These are phyloP conservation scores for Protomyces pachydermus DNA, from an alignment of 1,139 yeast genomes.

Conservation along the genomic window DNA sequence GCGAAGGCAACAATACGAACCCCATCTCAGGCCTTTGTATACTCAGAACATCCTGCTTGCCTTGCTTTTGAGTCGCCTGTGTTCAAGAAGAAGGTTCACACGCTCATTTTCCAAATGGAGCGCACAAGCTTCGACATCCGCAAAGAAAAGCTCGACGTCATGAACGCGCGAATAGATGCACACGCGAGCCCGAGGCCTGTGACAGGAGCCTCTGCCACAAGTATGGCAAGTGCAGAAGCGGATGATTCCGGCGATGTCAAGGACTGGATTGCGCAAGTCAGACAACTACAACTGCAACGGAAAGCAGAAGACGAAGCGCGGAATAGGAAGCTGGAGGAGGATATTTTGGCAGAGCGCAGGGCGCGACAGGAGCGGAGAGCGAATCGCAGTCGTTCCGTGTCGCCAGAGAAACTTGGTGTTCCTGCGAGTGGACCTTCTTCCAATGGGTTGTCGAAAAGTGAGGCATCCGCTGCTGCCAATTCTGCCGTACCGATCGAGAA, in stretches of 20 bases:
- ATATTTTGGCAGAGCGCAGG: conserved; percentile 13
- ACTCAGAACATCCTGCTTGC: too few relatives aligned
- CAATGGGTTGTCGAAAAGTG: background rate
- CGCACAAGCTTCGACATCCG: conserved; percentile 16
- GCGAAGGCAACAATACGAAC: too few relatives aligned
- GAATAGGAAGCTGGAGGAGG: conserved; percentile 15
- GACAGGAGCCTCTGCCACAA: background rate
- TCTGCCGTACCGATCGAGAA: background rate
- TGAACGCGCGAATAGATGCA: background rate
- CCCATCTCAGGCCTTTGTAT: too few relatives aligned
- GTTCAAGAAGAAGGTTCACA: too few relatives aligned
- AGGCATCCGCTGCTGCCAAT: background rate
- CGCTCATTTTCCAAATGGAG: background rate
- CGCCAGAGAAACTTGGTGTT: conserved; percentile 4
- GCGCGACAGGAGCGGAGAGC: conserved; percentile 22
- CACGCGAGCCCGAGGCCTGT: background rate
- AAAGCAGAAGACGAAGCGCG: conserved; percentile 22
- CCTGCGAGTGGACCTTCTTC: background rate
- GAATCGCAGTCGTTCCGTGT: conserved; percentile 9
- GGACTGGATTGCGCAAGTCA: conserved; percentile 17
- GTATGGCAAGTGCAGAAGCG: background rate
- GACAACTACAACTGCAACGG: conserved; percentile 7
- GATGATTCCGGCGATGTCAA: conserved; percentile 12
- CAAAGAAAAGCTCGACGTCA: conserved; percentile 1
- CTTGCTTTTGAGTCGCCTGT: too few relatives aligned